Percentiles rank a stretch among this genome's conserved stretches.
phyloP scores from a whole-genome alignment of 208 protist genomes.

The Leishmania lainsoni region DNA sequence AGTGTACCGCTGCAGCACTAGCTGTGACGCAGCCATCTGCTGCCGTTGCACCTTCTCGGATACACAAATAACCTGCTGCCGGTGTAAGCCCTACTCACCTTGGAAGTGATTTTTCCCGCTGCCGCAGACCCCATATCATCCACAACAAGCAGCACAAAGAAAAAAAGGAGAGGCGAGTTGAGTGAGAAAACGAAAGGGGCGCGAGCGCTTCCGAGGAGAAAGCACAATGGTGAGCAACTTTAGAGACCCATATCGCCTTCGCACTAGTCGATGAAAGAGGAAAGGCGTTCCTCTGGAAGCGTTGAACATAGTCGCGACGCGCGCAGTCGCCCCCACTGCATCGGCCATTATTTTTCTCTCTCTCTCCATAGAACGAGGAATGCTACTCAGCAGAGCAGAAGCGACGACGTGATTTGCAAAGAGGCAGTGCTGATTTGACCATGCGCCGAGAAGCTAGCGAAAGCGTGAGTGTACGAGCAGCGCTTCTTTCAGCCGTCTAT shows the following conservation, averaged over 20 bases:
- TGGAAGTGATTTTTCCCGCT: background rate
- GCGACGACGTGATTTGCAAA: background rate
- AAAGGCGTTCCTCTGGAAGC: background rate
- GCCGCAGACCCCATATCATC: background rate
- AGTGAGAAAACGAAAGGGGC: background rate
- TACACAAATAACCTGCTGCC: background rate
- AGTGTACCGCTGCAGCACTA: constrained; percentile 64
- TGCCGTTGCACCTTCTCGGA: background rate
- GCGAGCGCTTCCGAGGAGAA: background rate
- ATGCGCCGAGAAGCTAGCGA: background rate
- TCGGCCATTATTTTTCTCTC: background rate
- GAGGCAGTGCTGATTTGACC: background rate
- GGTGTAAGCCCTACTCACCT: background rate
- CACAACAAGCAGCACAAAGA: background rate
- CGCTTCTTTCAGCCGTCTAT: too few species aligned
- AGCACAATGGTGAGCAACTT: background rate
- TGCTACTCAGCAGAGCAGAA: background rate
- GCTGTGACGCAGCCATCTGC: constrained; percentile 54
- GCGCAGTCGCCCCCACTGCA: background rate
- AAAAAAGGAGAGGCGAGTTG: background rate
- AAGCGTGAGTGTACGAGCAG: background rate
- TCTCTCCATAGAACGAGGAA: background rate
- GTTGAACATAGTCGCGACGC: background rate
- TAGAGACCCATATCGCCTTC: background rate
- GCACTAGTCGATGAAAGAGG: background rate